Base-by-base conservation (phyloP, 2,329 filamentous ascomycete genomes). In the Fusarium albosuccineum region DNA sequence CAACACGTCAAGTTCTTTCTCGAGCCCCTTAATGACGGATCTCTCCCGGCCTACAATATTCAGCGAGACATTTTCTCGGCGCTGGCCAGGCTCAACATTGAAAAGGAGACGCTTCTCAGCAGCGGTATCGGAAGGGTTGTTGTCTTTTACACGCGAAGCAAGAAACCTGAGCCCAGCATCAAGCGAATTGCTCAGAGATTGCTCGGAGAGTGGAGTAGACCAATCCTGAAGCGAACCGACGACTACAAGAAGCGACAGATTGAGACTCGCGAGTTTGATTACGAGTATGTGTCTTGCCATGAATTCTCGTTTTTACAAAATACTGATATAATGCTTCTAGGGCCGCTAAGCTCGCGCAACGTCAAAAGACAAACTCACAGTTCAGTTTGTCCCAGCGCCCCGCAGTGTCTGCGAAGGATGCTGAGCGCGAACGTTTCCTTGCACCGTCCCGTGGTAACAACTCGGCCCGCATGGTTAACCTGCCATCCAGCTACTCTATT, bases 1-100 rank as follows among this genome's bases (percentile, higher is more conserved):
- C 93, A 97, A 79, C 92, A 94, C 13, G 93, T 99, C 74, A 94
- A 95, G 76, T 98, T 97, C 86, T 98, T 98, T 85, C 87, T 99
- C 22, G 96, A 99, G 77, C 96, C 96, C 1, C 86, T 98, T 45
- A 94, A 95, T 73, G 95, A 98, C 76, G 96, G 95, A 59, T 95
- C 93, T 63, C 86, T 99, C 50, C 96, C 96, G 0, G 95, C 96
- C 30, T 99, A 97, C 82, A 96, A 96, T 76, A 98, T 99, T 70
- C 96, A 99, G 82, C 93, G 94, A 64, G 94, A 98, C 77, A 88
- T 99, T 42, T 96, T 99, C 77, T 87, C 88, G 27, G 91, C 93
- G 26, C 85, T 99, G 37, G 87, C 86, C 16, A 90, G 89, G 73
- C 86, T 98, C 6, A 94, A 93, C 6, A 93, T 98, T 69, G 92